phyloP scores from a whole-genome alignment of 164 flowering plant genomes.

The Vitis cinerea region DNA sequence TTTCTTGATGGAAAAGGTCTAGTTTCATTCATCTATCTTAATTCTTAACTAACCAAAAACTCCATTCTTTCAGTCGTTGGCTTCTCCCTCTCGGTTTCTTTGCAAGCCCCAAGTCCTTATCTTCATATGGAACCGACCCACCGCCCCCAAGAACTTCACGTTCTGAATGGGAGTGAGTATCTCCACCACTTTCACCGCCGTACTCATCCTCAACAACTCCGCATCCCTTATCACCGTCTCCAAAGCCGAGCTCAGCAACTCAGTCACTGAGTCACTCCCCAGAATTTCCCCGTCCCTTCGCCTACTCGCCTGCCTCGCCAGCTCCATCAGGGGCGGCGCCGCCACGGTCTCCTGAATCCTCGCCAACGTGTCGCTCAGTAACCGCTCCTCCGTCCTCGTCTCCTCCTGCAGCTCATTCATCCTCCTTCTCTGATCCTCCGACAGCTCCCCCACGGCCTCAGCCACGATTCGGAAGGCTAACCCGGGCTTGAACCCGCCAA shows the following conservation, averaged over 20 bases:
- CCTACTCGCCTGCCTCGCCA: slow-evolving; percentile 21
- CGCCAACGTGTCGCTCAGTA: slow-evolving; percentile 40
- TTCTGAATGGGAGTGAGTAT: slow-evolving; percentile 42
- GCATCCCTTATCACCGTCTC: slow-evolving; percentile 38
- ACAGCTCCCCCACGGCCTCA: slow-evolving; percentile 31
- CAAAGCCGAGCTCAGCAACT: slow-evolving; percentile 20
- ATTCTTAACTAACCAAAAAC: background rate
- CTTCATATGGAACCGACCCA: slow-evolving; percentile 34
- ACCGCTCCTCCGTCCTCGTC: slow-evolving; percentile 35
- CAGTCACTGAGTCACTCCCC: slow-evolving; percentile 7
- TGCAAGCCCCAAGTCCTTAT: slow-evolving; percentile 38
- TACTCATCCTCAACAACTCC: slow-evolving; percentile 37
- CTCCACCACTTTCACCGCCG: slow-evolving; percentile 33
- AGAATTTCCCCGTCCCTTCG: slow-evolving; percentile 14
- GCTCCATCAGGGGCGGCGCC: slow-evolving; percentile 36
- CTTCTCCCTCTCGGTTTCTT: slow-evolving; percentile 16
- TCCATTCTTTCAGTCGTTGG: background rate
- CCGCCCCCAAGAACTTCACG: slow-evolving; percentile 43
- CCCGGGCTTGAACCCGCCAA: slow-evolving; percentile 61
- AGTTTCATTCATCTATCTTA: no score
- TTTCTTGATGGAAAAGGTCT: background rate
- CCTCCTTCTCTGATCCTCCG: slow-evolving; percentile 33
- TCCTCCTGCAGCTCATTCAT: slow-evolving; percentile 26
- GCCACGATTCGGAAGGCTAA: slow-evolving; percentile 27
- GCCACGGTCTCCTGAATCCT: slow-evolving; percentile 56